Percentiles rank a stretch among this genome's conserved stretches.
Evolutionary conservation across 805 yeast species (phyloP).

Genomic region (Ogataea glucozyma): DNA sequence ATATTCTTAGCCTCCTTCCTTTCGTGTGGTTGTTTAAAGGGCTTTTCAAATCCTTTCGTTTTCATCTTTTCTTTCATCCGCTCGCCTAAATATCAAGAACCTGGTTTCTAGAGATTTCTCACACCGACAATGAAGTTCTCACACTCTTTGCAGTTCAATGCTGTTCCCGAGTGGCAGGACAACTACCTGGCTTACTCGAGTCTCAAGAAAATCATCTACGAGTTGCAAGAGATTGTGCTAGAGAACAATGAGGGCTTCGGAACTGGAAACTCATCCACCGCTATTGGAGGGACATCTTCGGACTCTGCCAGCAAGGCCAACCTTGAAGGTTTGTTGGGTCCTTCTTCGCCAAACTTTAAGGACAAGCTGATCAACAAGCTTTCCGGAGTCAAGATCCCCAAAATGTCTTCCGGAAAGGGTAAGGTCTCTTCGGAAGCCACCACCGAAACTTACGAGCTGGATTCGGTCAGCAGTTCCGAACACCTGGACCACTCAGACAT

Average conservation of each 20-base stretch:
- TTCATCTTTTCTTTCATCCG: constrained; percentile 1
- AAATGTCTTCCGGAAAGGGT: neutral
- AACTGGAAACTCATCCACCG: constrained; percentile 18
- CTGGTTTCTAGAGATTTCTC: too few species aligned
- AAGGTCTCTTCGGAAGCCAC: constrained; percentile 8
- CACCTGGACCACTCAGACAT: constrained; percentile 10
- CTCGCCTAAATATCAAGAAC: too few species aligned
- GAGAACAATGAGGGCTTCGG: constrained; percentile 20
- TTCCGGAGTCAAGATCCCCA: constrained; percentile 10
- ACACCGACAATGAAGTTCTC: constrained; percentile 45
- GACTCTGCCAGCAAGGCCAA: constrained; percentile 19
- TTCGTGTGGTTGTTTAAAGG: neutral
- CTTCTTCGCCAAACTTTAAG: constrained; percentile 15
- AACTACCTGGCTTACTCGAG: constrained; percentile 46
- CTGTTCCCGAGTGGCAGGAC: constrained; percentile 57
- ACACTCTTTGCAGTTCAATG: constrained; percentile 50
- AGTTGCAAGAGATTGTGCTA: constrained; percentile 43
- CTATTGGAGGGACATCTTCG: constrained; percentile 15
- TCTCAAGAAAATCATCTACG: constrained; percentile 57
- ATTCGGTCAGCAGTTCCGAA: constrained; percentile 9
- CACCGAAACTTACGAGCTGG: constrained; percentile 24
- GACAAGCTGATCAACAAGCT: constrained; percentile 22
- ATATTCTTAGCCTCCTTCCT: too few species aligned
- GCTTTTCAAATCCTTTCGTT: too few species aligned
- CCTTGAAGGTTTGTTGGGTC: constrained; percentile 16